A percentile compares a stretch with the other conserved stretches of the same genome.
These are phyloP conservation scores for Daphne laureola DNA, from an alignment of 441 rosid genomes.

Conservation along the genomic window DNA sequence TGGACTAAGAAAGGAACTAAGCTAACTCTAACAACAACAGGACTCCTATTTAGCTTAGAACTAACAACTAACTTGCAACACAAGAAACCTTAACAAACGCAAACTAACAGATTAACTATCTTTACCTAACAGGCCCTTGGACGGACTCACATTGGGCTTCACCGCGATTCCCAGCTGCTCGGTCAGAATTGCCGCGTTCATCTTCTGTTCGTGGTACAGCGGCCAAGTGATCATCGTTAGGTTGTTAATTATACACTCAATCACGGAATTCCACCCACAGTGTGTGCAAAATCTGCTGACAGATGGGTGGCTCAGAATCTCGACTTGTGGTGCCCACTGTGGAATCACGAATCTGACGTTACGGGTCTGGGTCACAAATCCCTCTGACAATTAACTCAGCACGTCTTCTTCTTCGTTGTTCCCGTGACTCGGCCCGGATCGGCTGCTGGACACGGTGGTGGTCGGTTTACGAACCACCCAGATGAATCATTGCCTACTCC, in stretches of 20 bases:
- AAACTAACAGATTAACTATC: too few species aligned
- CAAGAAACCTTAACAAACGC: too few species aligned
- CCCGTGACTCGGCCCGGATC: background rate
- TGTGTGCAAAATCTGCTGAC: slow-evolving; percentile 3
- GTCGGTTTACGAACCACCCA: slow-evolving; percentile 38
- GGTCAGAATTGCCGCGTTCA: slow-evolving; percentile 3
- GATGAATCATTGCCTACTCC: slow-evolving; percentile 30
- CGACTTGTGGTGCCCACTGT: slow-evolving; percentile 10
- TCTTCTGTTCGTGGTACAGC: background rate
- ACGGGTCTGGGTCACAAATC: background rate
- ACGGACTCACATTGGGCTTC: slow-evolving; percentile 6
- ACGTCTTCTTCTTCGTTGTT: background rate
- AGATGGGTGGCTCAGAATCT: slow-evolving; percentile 8
- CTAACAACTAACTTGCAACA: too few species aligned
- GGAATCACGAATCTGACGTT: background rate
- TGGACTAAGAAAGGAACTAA: too few species aligned
- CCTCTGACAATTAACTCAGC: slow-evolving; percentile 1
- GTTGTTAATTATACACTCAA: slow-evolving; percentile 2
- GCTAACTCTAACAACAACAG: too few species aligned
- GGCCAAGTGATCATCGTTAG: slow-evolving; percentile 13
- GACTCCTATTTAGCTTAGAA: too few species aligned
- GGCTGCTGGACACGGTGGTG: background rate
- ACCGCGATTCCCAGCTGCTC: slow-evolving; percentile 8
- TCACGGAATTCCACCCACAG: slow-evolving; percentile 8
- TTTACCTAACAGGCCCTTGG: background rate